Base-by-base conservation (phyloP, 768 basidiomycete genomes). In the Naganishia vaughanmartiniae region DNA sequence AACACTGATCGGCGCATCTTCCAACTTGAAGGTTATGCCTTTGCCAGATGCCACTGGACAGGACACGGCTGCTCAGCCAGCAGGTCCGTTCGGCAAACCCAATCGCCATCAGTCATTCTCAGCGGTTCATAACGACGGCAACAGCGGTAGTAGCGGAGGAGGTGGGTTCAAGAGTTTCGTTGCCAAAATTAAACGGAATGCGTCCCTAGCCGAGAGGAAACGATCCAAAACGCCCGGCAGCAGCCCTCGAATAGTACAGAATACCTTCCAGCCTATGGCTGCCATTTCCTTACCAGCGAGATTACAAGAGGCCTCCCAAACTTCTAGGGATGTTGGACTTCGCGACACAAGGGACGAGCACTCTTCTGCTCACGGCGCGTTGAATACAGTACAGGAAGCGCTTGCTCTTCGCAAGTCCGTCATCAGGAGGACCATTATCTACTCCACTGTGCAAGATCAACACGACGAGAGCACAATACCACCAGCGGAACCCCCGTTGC, bases 131-230 rank as follows among this genome's bases (percentile, higher is more conserved):
- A 26, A 19, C 21, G 48, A 51, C 4, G 24, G 9, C 48, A 53
- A 48, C 39, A 54, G 3, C 28, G 21, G 4, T 31, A 34, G 65
- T 39, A 54, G 3, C 39, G 31, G 30, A 31, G 65, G 53, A 26
- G 48, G 48, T 28, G 69, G 69, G 3, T 46, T 70, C n/a, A 70
- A 70, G 39, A 51, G 34, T 17, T 57, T 70, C 19, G 24, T 70
- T 7, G 69, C 69, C 53, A 70, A 70, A 46, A 65, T 70, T 17
- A 65, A 65, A 24, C 48, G 69, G 21, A 70, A 70, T 39, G 58
- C 69, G 24, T 70, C 69, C 6, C 39, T 66, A 2, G 48, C 53
- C 14, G 65, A 53, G 21, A 19, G 65, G 26, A 66, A 66, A 34
- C 46, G 31, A 3, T 5, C 65, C 14, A 66, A 66, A 53, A 63